Percentiles rank a stretch among this genome's conserved stretches.
Evolutionary conservation across 2,329 filamentous ascomycete species (phyloP).

Genomic region (Dothistroma pini): DNA sequence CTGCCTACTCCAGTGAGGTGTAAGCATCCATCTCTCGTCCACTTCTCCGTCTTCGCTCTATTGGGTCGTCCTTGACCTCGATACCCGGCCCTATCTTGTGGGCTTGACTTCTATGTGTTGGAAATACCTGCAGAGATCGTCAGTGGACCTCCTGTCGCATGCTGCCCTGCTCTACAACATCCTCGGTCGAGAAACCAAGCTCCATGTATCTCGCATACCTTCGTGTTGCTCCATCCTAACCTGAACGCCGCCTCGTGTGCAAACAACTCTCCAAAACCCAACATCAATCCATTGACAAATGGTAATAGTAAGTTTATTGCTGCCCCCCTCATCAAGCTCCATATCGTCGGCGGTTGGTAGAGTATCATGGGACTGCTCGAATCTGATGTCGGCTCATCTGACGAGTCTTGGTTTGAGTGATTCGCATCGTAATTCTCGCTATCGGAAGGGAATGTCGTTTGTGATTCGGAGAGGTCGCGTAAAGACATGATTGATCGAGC

Average conservation of each 20-base stretch:
- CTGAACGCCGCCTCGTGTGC: conserved; percentile 93
- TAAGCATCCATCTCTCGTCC: conserved; percentile 60
- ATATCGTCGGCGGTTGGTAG: conserved; percentile 84
- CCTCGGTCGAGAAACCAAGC: not conserved
- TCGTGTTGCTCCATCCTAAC: conserved; percentile 89
- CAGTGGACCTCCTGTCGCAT: not conserved
- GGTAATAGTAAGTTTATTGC: conserved; percentile 95
- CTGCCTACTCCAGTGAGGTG: conserved; percentile 61
- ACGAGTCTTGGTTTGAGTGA: conserved; percentile 46
- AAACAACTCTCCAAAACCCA: conserved; percentile 95
- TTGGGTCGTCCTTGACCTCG: conserved; percentile 67
- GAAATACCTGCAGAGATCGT: conserved; percentile 50
- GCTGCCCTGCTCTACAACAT: not conserved
- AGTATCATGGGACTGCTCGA: conserved; percentile 69
- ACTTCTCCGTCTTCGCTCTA: conserved; percentile 51
- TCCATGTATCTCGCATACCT: conserved; percentile 57
- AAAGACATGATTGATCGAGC: conserved; percentile 48
- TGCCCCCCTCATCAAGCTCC: conserved; percentile 78
- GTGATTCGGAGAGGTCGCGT: conserved; percentile 60
- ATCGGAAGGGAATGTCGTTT: conserved; percentile 75
- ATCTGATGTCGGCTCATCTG: conserved; percentile 59
- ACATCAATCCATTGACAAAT: conserved; percentile 97
- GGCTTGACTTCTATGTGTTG: conserved; percentile 52
- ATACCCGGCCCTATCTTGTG: conserved; percentile 76
- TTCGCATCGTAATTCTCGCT: conserved; percentile 73